Percentiles rank a stretch among this genome's conserved stretches.
These are phyloP conservation scores for Blepharisma undulans DNA, from an alignment of 169 alveolate genomes.

Conservation along the genomic window DNA sequence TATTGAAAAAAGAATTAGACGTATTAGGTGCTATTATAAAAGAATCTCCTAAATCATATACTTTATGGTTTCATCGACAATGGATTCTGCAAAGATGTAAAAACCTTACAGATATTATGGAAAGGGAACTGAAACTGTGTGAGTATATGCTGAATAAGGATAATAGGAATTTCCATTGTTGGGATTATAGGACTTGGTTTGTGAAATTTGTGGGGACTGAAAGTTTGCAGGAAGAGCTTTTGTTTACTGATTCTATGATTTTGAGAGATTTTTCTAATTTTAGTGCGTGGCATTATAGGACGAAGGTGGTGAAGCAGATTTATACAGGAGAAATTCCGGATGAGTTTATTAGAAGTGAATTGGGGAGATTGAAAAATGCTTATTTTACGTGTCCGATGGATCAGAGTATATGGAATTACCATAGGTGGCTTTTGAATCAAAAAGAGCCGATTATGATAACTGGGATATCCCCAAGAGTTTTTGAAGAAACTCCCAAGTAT, in stretches of 20 bases:
- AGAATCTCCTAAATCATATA: slow-evolving; percentile 66
- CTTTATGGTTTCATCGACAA: slow-evolving; percentile 75
- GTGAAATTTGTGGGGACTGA: not conserved
- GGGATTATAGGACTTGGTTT: slow-evolving; percentile 76
- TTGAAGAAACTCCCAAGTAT: not conserved
- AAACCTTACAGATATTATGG: slow-evolving; percentile 9
- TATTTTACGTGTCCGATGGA: slow-evolving; percentile 76
- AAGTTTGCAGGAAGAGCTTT: slow-evolving; percentile 56
- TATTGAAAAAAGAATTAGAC: slow-evolving; percentile 50
- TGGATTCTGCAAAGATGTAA: slow-evolving; percentile 45
- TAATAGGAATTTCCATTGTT: slow-evolving; percentile 77
- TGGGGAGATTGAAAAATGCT: slow-evolving; percentile 68
- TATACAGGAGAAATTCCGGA: slow-evolving; percentile 47
- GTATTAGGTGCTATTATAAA: slow-evolving; percentile 52
- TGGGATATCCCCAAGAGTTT: slow-evolving; percentile 35
- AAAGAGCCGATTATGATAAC: slow-evolving; percentile 49
- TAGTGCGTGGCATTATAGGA: slow-evolving; percentile 74
- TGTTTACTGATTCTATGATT: slow-evolving; percentile 59
- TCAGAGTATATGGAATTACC: slow-evolving; percentile 76
- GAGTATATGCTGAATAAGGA: slow-evolving; percentile 69
- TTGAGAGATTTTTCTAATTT: slow-evolving; percentile 66
- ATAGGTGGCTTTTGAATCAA: slow-evolving; percentile 61
- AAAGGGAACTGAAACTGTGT: slow-evolving; percentile 63
- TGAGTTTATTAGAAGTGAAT: slow-evolving; percentile 54
- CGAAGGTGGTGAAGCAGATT: slow-evolving; percentile 52